These are phyloP conservation scores for Aspergillus bridgeri DNA, from an alignment of 495 filamentous ascomycete genomes.

Conservation along the genomic window DNA sequence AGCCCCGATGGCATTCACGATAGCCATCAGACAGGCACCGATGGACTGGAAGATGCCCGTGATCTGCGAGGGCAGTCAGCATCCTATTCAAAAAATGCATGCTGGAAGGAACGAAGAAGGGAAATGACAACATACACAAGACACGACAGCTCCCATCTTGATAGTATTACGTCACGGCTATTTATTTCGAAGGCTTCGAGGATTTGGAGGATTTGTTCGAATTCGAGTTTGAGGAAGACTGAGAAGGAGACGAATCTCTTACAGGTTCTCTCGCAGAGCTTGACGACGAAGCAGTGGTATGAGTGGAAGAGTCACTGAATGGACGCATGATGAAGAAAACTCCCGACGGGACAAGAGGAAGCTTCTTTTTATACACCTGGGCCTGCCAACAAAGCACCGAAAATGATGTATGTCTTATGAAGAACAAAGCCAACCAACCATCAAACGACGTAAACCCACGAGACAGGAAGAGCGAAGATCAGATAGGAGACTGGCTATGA, in stretches of 20 bases:
- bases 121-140: slow-evolving; percentile 71
- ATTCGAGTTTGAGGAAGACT: not conserved
- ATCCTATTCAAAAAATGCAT: not conserved
- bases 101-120: slow-evolving; percentile 3
- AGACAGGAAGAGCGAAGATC: not conserved
- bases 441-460: slow-evolving; percentile 1
- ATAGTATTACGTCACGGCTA: not conserved
- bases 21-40: slow-evolving; percentile 76
- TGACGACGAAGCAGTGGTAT: slow-evolving; percentile 31
- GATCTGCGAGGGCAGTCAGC: slow-evolving; percentile 56
- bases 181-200: slow-evolving; percentile 12
- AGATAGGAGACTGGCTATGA: not conserved
- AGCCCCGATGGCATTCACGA: slow-evolving; percentile 76
- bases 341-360: not conserved
- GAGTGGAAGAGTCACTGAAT: slow-evolving; percentile 30
- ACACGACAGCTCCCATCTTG: slow-evolving; percentile 93
- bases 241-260: slow-evolving; percentile 8
- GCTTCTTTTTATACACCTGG: not conserved
- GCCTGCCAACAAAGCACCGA: not conserved
- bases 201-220: not conserved
- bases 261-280: slow-evolving; percentile 19
- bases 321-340: slow-evolving; percentile 27
- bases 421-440: not conserved
- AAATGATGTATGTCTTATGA: slow-evolving; percentile 7
- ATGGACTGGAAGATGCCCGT: slow-evolving; percentile 75